Conservation (phyloP, 331 rosid species). For the Acacia concinna region DNA sequence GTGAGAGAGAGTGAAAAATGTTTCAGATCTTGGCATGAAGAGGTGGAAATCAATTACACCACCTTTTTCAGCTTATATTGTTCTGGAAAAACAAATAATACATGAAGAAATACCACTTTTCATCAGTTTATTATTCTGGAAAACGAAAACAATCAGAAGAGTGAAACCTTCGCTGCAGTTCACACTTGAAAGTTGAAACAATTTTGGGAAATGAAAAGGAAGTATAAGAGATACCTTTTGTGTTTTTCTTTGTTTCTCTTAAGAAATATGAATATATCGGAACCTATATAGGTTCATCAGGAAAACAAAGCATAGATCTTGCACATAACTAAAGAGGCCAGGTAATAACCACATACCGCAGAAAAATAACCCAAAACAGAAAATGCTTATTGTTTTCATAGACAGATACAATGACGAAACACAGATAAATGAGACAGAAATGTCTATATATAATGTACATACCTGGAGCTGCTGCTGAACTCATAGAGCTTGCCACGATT, state of each 20-base stretch:
- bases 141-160: neutral
- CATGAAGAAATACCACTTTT: constrained; percentile 8
- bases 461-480: constrained; percentile 77
- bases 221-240: neutral
- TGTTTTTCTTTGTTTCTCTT: neutral
- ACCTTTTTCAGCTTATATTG: neutral
- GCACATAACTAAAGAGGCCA: neutral
- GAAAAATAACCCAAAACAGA: neutral
- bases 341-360: neutral
- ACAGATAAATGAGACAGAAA: neutral
- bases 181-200: neutral
- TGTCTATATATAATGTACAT: neutral
- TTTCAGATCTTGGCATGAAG: constrained; percentile 38
- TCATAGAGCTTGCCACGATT: constrained; percentile 87
- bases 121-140: neutral
- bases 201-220: constrained; percentile 9
- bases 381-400: neutral
- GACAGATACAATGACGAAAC: neutral
- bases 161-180: constrained; percentile 20
- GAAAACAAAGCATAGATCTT: constrained; percentile 27
- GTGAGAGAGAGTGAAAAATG: neutral
- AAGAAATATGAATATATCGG: neutral
- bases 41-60: neutral
- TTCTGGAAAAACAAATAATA: neutral
- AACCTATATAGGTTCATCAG: neutral